phyloP scores from a whole-genome alignment of 495 filamentous ascomycete genomes.

The Hapsidospora chrysogenum region DNA sequence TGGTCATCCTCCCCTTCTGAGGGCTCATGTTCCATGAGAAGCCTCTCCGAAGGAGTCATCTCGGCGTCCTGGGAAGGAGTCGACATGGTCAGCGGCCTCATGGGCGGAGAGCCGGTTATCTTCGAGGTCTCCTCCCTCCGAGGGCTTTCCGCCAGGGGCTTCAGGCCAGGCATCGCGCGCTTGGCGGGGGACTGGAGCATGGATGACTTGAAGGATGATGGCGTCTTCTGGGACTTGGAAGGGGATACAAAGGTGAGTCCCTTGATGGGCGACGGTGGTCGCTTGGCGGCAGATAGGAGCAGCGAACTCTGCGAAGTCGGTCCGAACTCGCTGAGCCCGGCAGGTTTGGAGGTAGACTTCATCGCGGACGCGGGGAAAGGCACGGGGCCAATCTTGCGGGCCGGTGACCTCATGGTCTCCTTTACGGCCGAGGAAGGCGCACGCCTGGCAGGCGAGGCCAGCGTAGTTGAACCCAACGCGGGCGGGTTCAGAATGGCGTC shows the following conservation, averaged over 20 bases:
- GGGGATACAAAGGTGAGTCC: conserved; percentile 5
- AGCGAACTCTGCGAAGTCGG: conserved; percentile 19
- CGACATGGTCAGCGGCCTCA: conserved; percentile 3
- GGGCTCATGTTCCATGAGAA: background rate
- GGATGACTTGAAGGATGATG: conserved; percentile 13
- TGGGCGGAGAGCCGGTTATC: no score
- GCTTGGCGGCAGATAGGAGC: conserved; percentile 32
- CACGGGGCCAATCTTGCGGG: conserved; percentile 30
- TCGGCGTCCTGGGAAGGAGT: conserved; percentile 10
- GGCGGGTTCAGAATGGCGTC: conserved; percentile 6
- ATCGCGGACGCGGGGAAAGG: conserved; percentile 28
- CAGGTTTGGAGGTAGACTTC: conserved; percentile 6
- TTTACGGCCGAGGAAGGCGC: conserved; percentile 29
- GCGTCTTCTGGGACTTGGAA: background rate
- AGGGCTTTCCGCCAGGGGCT: background rate
- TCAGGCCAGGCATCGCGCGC: conserved; percentile 8
- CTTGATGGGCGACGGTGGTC: conserved; percentile 23
- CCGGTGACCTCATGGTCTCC: conserved; percentile 27
- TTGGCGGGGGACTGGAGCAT: conserved; percentile 24
- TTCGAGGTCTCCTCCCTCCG: background rate
- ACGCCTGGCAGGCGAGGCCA: conserved; percentile 31
- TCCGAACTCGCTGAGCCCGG: conserved; percentile 2
- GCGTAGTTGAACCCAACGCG: conserved; percentile 9
- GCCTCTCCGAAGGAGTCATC: background rate
- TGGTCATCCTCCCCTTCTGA: conserved; percentile 7